Evolutionary conservation across 495 filamentous ascomycete genomes (phyloP), one percentile per base, ranked within the genome.

Genomic region (Echria macrotheca): DNA sequence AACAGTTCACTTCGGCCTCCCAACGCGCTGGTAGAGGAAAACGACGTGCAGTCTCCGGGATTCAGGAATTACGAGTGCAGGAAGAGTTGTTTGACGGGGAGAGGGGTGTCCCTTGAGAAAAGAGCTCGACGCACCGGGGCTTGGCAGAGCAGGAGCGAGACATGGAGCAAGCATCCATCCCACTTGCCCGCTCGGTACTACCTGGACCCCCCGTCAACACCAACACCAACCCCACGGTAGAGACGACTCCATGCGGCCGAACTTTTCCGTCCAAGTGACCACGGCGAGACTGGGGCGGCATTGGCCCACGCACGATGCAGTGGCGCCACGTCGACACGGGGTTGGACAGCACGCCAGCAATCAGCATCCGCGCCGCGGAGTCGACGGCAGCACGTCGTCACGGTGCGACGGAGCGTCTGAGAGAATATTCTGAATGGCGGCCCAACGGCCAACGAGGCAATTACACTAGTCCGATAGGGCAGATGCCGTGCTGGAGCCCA

Each of bases 271-370:
- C 60, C 63, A 62, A 67, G 59, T 68, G 51, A 36, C 44, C 31
- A 31, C 9, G 36, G 33, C 44, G 44, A 36, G 44, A 31, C 42
- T 17, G 23, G 11, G 36, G 26, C 9, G 37, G 58, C 58, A 69
- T 68, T 70, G 69, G 70, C 51, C 52, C 60, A 61, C 47, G 38
- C 28, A 25, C 53, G 55, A 43, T 59, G 63, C 52, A 72, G 61
- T 72, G 66, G 72, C 67, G 72, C 74, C 74, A 78, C 74, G 74
- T 76, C 69, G 71, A 68, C 65, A 66, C 49, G 55, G 59, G 61
- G 66, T 69, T 64, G 68, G 64, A 59, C 58, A 54, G 57, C 53
- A 52, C 32, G 24, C 58, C 49, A 55, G 44, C 46, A 49, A 49
- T 54, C 49, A 55, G 44, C 46, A 49, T 47, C 53, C 49, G 58